These are phyloP conservation scores for Pseudonitzschia multistriata DNA, from an alignment of 108 stramenopile genomes.

Conservation along the genomic window DNA sequence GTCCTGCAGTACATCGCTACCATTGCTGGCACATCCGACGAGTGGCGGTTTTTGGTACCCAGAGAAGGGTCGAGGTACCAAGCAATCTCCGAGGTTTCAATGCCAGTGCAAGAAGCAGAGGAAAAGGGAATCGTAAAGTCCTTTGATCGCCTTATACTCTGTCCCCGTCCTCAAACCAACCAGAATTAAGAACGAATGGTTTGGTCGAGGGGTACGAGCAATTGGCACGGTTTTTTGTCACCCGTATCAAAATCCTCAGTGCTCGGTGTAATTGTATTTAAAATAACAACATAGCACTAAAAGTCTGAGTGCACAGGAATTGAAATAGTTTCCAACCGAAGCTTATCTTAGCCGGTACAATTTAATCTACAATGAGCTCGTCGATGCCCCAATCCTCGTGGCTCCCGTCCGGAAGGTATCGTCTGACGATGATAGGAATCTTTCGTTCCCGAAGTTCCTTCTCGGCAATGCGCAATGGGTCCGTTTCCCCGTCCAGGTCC, in stretches of 20 bases:
- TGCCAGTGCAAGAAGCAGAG: conserved; percentile 37
- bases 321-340: too few relatives aligned
- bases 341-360: too few relatives aligned
- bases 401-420: conserved; percentile 97
- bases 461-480: conserved; percentile 96
- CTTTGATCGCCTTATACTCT: conserved; percentile 47
- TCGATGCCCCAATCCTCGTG: conserved; percentile 98
- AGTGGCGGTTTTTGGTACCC: conserved; percentile 31
- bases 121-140: conserved; percentile 32
- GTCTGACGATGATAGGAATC: conserved; percentile 97
- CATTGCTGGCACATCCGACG: neutral
- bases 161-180: too few relatives aligned
- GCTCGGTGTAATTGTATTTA: too few relatives aligned
- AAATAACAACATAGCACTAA: too few relatives aligned
- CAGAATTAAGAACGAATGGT: neutral
- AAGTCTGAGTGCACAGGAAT: too few relatives aligned
- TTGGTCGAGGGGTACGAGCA: too few relatives aligned
- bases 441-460: conserved; percentile 97
- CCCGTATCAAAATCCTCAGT: too few relatives aligned
- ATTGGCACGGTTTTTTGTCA: too few relatives aligned
- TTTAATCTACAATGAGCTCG: conserved; percentile 88
- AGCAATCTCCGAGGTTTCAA: conserved; percentile 15
- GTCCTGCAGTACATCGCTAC: conserved; percentile 26
- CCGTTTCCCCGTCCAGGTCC: conserved; percentile 97
- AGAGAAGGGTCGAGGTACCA: conserved; percentile 3